Evolutionary conservation across 352 stramenopile genomes (phyloP), one percentile per base, ranked within the genome.

Genomic region (Phytophthora agathidicida): DNA sequence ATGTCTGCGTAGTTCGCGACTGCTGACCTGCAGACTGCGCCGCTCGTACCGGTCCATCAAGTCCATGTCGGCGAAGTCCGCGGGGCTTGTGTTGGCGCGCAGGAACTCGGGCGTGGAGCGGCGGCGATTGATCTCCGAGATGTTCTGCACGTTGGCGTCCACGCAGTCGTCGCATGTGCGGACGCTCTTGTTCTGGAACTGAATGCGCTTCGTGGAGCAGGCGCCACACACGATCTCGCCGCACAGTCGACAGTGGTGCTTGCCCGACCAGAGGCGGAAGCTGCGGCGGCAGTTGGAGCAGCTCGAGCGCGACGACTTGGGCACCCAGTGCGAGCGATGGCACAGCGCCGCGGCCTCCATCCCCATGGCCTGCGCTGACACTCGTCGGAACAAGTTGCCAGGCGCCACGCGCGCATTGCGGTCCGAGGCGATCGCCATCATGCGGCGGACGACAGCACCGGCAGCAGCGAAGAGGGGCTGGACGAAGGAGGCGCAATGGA

Each of bases 181-280:
- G 22, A 91, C 82, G 24, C 71, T 86, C 56, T 92, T 92, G 36
- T 69, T 81, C 60, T 83, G 70, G 51, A 89, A 88, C 13, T 87
- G 58, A 44, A 94, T 83, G 53, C 83, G 78, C 54, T 86, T 82
- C 48, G 63, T 82, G 26, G 85, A 94, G 69, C 85, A 94, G 32
- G 68, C 45, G 20, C 79, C 69, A 56, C 85, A 94, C 22, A 92
- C 85, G 36, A 94, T 71, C 47, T 92, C 83, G 19, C 85, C 85
- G 41, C 85, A 94, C 11, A 91, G 71, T 1, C 85, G 80, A 54
- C 85, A 94, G 56, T 94, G 77, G 60, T 92, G 85, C 39, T 92
- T 94, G 41, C 68, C 72, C 9, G 58, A 75, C 56, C 76, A 88
- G 10, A 92, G 61, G n/a, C 71, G 60, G 59, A 94, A 89, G 37